phyloP scores from a whole-genome alignment of 352 stramenopile species.

The Phytopythium oedochilum region DNA sequence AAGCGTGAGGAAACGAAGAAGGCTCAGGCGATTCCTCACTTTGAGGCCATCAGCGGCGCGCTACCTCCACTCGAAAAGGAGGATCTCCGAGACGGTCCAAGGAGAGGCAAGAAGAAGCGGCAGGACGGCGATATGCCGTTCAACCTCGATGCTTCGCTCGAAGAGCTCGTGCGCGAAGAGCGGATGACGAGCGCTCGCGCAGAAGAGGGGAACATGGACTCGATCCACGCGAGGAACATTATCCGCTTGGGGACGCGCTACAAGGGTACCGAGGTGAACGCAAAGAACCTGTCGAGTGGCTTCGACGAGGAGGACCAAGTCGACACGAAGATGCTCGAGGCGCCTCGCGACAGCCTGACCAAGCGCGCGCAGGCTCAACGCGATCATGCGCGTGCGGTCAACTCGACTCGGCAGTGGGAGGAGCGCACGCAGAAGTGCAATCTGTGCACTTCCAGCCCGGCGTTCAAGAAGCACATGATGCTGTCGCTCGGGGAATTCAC shows the following conservation, averaged over 20 bases:
- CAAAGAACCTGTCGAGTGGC: slow-evolving; percentile 58
- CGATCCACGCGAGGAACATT: slow-evolving; percentile 65
- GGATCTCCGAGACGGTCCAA: slow-evolving; percentile 48
- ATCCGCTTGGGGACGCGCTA: slow-evolving; percentile 68
- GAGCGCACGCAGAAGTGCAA: slow-evolving; percentile 59
- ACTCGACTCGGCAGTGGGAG: slow-evolving; percentile 68
- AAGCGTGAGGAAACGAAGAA: slow-evolving; percentile 39
- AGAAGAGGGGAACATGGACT: slow-evolving; percentile 63
- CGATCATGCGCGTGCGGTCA: slow-evolving; percentile 42
- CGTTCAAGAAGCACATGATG: slow-evolving; percentile 80
- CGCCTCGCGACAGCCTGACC: slow-evolving; percentile 43
- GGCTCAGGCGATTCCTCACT: slow-evolving; percentile 42
- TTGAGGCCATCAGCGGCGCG: slow-evolving; percentile 47
- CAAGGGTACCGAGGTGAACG: slow-evolving; percentile 61
- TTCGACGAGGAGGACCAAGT: slow-evolving; percentile 83
- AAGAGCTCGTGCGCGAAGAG: slow-evolving; percentile 79
- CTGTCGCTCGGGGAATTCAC: slow-evolving; percentile 72
- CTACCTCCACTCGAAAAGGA: slow-evolving; percentile 68
- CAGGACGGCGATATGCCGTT: slow-evolving; percentile 12
- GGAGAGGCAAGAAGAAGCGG: slow-evolving; percentile 63
- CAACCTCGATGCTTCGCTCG: slow-evolving; percentile 33
- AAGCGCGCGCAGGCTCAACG: slow-evolving; percentile 49
- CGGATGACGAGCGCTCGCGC: slow-evolving; percentile 41
- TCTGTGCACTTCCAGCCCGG: slow-evolving; percentile 59
- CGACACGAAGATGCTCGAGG: slow-evolving; percentile 56